A percentile compares a stretch with the other conserved stretches of the same genome.
Evolutionary conservation across 768 basidiomycete species (phyloP).

Genomic region (Chiua virens): DNA sequence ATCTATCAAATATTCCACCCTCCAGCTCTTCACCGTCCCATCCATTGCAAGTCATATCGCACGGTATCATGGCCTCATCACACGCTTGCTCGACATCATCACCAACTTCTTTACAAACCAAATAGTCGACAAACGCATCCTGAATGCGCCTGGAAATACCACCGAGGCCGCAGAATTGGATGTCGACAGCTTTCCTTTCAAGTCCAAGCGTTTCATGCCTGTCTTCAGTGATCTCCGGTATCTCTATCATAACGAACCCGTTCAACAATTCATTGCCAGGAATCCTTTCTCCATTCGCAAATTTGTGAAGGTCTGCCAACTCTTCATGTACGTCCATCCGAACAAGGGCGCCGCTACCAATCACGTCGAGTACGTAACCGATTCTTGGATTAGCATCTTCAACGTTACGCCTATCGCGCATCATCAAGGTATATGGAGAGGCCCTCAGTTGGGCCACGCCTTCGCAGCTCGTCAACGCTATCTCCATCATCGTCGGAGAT

Average conservation of each 20-base stretch:
- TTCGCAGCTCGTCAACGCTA: conserved; percentile 64
- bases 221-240: conserved; percentile 90
- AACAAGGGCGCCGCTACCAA: conserved; percentile 80
- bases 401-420: conserved; percentile 89
- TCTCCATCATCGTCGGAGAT: conserved; percentile 66
- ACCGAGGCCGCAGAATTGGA: conserved; percentile 49
- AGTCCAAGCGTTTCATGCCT: conserved; percentile 94
- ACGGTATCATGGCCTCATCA: conserved; percentile 67
- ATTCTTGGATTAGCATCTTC: conserved; percentile 96
- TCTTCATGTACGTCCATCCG: conserved; percentile 94
- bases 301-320: conserved; percentile 74
- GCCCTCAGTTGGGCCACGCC: conserved; percentile 63
- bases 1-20: conserved; percentile 89
- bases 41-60: conserved; percentile 81
- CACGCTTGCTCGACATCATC: conserved; percentile 79
- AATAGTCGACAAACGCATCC: conserved; percentile 69
- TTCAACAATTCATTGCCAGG: conserved; percentile 75
- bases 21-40: conserved; percentile 92
- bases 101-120: conserved; percentile 93
- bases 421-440: conserved; percentile 88
- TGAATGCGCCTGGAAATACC: conserved; percentile 25
- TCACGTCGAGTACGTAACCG: conserved; percentile 96
- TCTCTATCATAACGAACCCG: conserved; percentile 75
- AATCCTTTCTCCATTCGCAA: conserved; percentile 65
- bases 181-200: conserved; percentile 85